Base-by-base conservation (phyloP, 2,329 filamentous ascomycete genomes). In the Nemania sp. region DNA sequence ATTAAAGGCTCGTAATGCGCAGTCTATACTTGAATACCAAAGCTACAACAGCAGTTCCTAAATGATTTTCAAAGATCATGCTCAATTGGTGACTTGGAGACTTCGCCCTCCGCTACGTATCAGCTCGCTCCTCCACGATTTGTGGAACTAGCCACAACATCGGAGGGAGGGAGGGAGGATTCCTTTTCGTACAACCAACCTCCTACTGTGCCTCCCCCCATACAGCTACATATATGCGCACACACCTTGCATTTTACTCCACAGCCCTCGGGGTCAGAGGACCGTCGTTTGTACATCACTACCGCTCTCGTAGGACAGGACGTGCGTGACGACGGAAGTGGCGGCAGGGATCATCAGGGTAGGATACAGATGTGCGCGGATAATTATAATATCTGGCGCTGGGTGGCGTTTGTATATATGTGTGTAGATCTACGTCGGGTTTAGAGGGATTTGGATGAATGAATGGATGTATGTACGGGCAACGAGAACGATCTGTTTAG, bases 121-220 rank as follows among this genome's bases (percentile, higher is more conserved):
- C 35, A 18, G 32, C 3, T 58, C 35, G 22, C 20, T 54, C 51
- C 35, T 53, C 54, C 11, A 32, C 38, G 29, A 61, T 61, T 43
- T 51, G 63, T 66, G 63, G 47, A 56, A 61, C 63, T 57, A 22
- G 51, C 7, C 22, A 66, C 51, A 52, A 22, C 51, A 52, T 52
- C 24, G 52, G 51, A 55, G 56, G 29, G 62, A 60, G 56, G 29
- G 62, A 60, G 45, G 54, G 51, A 38, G 49, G 55, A 45, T 60
- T 45, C n/a, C 24, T 49, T 55, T 18, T 38, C 49, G 49, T 60
- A 55, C 49, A 35, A 59, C 49, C 54, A 5, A 3, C n/a, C 41
- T 32, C 0, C 18, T 41, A 5, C n/a, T n/a, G n/a, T n/a, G n/a
- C n/a, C n/a, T n/a, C n/a, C n/a, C n/a, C n/a, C n/a, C n/a, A n/a